Evolutionary conservation across 768 basidiomycete genomes (phyloP).

Genomic region (Solioccasus polychromus): DNA sequence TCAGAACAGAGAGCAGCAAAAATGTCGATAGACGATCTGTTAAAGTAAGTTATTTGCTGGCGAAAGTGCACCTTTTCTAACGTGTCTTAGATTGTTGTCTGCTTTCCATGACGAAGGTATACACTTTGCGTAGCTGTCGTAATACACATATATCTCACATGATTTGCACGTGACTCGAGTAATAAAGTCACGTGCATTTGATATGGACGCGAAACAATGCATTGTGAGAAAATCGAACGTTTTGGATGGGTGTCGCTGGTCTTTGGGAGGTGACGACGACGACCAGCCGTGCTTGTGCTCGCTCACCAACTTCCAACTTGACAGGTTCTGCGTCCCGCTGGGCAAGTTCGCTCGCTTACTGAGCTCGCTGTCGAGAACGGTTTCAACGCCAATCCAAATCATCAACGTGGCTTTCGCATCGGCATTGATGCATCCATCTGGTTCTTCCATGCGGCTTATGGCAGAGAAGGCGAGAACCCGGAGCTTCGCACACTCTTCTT

Average conservation of each 20-base stretch:
- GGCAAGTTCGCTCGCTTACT: slow-evolving; percentile 69
- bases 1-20: slow-evolving; percentile 83
- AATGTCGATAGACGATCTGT: slow-evolving; percentile 89
- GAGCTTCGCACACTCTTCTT: slow-evolving; percentile 83
- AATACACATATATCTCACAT: too few relatives aligned
- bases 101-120: slow-evolving; percentile 75
- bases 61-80: slow-evolving; percentile 7
- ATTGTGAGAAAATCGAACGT: background rate
- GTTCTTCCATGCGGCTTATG: slow-evolving; percentile 74
- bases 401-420: slow-evolving; percentile 70
- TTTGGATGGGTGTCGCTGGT: slow-evolving; percentile 46
- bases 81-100: slow-evolving; percentile 51
- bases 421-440: slow-evolving; percentile 85
- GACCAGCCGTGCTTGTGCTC: slow-evolving; percentile 10
- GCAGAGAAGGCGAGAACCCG: slow-evolving; percentile 81
- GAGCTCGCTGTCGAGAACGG: slow-evolving; percentile 74
- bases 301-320: background rate
- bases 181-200: slow-evolving; percentile 5
- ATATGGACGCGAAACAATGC: background rate
- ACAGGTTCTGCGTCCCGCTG: slow-evolving; percentile 70
- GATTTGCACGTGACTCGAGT: slow-evolving; percentile 1
- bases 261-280: slow-evolving; percentile 44
- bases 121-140: slow-evolving; percentile 52
- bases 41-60: slow-evolving; percentile 57
- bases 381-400: slow-evolving; percentile 61